These are phyloP conservation scores for Capronia americana DNA, from an alignment of 2,329 filamentous ascomycete species.

Conservation along the genomic window DNA sequence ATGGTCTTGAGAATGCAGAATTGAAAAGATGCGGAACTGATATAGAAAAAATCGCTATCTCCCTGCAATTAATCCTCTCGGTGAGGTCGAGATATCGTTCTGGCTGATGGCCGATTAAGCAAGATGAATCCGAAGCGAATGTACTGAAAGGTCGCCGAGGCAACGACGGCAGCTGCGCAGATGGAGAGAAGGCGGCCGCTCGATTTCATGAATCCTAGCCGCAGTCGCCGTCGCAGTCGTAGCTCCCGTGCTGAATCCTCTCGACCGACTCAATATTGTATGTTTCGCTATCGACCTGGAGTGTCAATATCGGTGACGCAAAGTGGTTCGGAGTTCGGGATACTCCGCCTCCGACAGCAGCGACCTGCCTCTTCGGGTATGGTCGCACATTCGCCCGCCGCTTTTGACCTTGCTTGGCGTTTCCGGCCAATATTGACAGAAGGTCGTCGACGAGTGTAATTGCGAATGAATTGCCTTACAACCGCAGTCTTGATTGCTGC, in stretches of 20 bases:
- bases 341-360: background rate
- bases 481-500: no score
- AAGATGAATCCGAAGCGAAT: constrained; percentile 14
- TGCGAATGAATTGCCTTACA: no score
- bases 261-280: background rate
- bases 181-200: constrained; percentile 16
- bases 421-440: no score
- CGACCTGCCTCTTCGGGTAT: background rate
- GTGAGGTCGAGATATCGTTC: background rate
- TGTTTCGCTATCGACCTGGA: no score
- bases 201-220: background rate
- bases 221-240: background rate
- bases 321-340: background rate
- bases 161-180: constrained; percentile 25
- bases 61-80: background rate
- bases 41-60: no score
- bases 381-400: no score
- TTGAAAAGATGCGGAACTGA: background rate
- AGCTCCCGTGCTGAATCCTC: background rate
- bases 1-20: background rate
- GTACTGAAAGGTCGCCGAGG: constrained; percentile 28
- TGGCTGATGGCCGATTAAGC: constrained; percentile 1
- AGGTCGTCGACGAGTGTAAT: no score
- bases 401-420: no score
- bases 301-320: background rate